Base-by-base conservation (phyloP, 805 yeast genomes). In the Scheffersomyces coipomensis region DNA sequence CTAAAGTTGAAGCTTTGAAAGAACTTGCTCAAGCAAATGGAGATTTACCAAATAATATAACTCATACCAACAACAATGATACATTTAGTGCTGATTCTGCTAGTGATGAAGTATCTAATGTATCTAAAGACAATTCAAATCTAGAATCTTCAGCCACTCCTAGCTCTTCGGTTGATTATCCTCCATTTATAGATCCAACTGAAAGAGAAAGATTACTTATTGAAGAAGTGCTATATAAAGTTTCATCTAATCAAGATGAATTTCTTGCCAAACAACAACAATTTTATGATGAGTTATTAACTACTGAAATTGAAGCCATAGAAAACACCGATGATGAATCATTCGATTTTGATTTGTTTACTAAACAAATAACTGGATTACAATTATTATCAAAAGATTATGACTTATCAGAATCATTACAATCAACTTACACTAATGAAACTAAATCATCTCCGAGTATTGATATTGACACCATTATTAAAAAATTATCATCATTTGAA, bases 301-400 rank as follows among this genome's bases (percentile, higher is more conserved):
- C 34, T 3, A 34, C 29, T 7, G 40, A 39, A 29, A 38, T 44
- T 11, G 41, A 43, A 19, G 29, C 39, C 6, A 37, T 35, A 18
- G 41, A 43, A 19, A 30, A 40, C 6, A 37, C 35, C 17, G 40
- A 44, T 8, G 44, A 53, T 4, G 17, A 41, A 5, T 15, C 17
- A 27, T 38, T 78, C 29, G 78, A 81, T 48, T 46, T 62, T 5
- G 69, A 62, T 2, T 51, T 80, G 12, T 60, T 86, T 36, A 62
- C 70, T 32, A 73, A 76, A 42, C 95, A 86, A 55, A 55, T 86
- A 16, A 59, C 78, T 13, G 83, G 83, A 0, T 70, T 85, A 37
- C 86, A 85, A 52, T 53, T 84, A 13, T 59, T 86, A 29, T 76
- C 88, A 2, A 78, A 72, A 48, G 88, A 85, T 56, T 47, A 82